These are phyloP conservation scores for Colletotrichum cuscutae DNA, from an alignment of 2,329 filamentous ascomycete genomes.

Conservation along the genomic window DNA sequence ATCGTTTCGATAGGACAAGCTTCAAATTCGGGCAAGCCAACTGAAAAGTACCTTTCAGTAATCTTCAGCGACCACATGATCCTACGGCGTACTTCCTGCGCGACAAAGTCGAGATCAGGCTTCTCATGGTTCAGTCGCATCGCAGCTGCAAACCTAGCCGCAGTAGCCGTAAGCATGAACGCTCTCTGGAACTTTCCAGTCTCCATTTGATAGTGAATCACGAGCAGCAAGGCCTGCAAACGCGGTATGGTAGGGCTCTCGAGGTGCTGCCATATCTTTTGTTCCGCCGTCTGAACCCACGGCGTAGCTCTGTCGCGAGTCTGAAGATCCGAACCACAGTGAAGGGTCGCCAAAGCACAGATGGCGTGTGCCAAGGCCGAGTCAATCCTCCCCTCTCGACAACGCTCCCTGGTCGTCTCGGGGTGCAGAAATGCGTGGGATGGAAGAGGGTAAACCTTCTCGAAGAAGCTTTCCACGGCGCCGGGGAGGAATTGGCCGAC, in stretches of 20 bases:
- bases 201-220: constrained; percentile 57
- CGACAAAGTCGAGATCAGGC: constrained; percentile 43
- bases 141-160: constrained; percentile 48
- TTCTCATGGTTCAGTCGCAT: constrained; percentile 53
- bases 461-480: constrained; percentile 40
- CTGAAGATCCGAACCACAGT: constrained; percentile 38
- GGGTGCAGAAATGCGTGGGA: constrained; percentile 49
- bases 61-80: constrained; percentile 54
- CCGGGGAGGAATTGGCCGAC: constrained; percentile 36
- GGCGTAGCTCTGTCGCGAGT: constrained; percentile 36
- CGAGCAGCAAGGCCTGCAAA: constrained; percentile 54
- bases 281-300: constrained; percentile 46
- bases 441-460: constrained; percentile 39
- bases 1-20: constrained; percentile 51
- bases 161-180: constrained; percentile 49
- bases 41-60: constrained; percentile 52
- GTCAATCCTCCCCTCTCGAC: constrained; percentile 43
- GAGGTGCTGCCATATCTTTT: constrained; percentile 44
- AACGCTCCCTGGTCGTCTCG: constrained; percentile 44
- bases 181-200: constrained; percentile 55
- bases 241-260: constrained; percentile 41
- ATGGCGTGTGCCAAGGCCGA: constrained; percentile 45
- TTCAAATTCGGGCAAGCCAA: constrained; percentile 53
- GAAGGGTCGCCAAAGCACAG: constrained; percentile 45
- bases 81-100: constrained; percentile 50